A percentile compares a stretch with the other conserved stretches of the same genome.
Evolutionary conservation across 2,329 filamentous ascomycete species (phyloP).

Genomic region (Colletotrichum godetiae): DNA sequence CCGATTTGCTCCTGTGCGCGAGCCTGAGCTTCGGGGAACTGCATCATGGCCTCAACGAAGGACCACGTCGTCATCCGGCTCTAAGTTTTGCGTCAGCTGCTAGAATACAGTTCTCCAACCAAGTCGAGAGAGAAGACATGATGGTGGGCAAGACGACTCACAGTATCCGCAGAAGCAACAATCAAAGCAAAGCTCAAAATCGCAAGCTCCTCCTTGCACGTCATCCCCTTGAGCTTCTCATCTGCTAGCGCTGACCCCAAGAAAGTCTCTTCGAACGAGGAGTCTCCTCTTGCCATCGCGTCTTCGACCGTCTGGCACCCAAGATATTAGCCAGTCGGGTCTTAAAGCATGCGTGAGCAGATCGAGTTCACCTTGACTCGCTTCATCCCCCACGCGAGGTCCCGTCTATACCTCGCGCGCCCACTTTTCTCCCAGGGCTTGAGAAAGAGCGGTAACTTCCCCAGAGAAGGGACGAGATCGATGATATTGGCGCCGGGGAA

Average conservation of each 20-base stretch:
- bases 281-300: not conserved
- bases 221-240: not conserved
- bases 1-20: not conserved
- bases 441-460: not conserved
- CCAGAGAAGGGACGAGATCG: not conserved
- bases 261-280: not conserved
- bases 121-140: not conserved
- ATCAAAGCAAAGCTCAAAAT: slow-evolving; percentile 10
- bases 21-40: slow-evolving; percentile 8
- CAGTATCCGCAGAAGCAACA: slow-evolving; percentile 4
- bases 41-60: slow-evolving; percentile 10
- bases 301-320: not conserved
- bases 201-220: slow-evolving; percentile 2
- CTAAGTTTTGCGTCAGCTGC: not conserved
- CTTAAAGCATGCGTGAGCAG: not conserved
- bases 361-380: not conserved
- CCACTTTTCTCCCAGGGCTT: not conserved
- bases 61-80: slow-evolving; percentile 18
- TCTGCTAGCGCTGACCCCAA: not conserved
- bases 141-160: not conserved
- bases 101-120: not conserved
- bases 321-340: not conserved
- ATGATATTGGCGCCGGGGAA: slow-evolving; percentile 14
- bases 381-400: not conserved
- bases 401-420: not conserved